These are phyloP conservation scores for Verticillium longisporum DNA, from an alignment of 2,329 filamentous ascomycete genomes.

Conservation along the genomic window DNA sequence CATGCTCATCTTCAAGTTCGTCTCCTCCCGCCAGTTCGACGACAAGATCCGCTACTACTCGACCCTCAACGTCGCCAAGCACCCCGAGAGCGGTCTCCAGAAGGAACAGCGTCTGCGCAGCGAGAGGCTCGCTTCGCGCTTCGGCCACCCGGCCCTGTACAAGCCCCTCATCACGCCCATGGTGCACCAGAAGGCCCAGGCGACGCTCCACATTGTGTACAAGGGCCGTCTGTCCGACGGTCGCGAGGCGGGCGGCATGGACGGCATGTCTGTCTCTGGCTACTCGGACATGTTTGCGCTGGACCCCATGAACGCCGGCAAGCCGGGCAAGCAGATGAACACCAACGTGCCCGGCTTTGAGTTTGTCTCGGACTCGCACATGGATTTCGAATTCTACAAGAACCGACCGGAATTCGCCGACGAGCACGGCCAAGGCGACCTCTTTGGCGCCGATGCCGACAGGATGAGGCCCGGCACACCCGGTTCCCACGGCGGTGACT, in stretches of 20 bases:
- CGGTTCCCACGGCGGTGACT: constrained; percentile 39
- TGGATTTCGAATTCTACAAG: constrained; percentile 91
- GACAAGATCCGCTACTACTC: constrained; percentile 74
- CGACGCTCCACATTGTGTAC: constrained; percentile 80
- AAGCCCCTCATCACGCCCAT: constrained; percentile 87
- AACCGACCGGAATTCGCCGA: constrained; percentile 81
- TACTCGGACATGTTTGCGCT: constrained; percentile 80
- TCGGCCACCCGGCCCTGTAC: constrained; percentile 87
- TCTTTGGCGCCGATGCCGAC: constrained; percentile 55
- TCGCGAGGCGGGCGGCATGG: constrained; percentile 48
- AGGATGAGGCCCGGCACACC: constrained; percentile 57
- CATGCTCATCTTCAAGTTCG: constrained; percentile 78
- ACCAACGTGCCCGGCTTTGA: constrained; percentile 67
- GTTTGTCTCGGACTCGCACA: constrained; percentile 75
- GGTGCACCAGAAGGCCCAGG: constrained; percentile 87
- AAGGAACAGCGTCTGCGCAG: constrained; percentile 50
- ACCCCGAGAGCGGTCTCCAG: constrained; percentile 35
- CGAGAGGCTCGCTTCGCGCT: constrained; percentile 68
- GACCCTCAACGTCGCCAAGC: constrained; percentile 48
- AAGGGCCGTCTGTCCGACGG: constrained; percentile 69
- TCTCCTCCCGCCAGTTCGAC: constrained; percentile 72
- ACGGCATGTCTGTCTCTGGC: constrained; percentile 54
- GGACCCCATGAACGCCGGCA: constrained; percentile 63
- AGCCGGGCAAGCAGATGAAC: constrained; percentile 34
- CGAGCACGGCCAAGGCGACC: constrained; percentile 72